These are phyloP conservation scores for Globisporangium okanoganense DNA, from an alignment of 352 stramenopile species.

Conservation along the genomic window DNA sequence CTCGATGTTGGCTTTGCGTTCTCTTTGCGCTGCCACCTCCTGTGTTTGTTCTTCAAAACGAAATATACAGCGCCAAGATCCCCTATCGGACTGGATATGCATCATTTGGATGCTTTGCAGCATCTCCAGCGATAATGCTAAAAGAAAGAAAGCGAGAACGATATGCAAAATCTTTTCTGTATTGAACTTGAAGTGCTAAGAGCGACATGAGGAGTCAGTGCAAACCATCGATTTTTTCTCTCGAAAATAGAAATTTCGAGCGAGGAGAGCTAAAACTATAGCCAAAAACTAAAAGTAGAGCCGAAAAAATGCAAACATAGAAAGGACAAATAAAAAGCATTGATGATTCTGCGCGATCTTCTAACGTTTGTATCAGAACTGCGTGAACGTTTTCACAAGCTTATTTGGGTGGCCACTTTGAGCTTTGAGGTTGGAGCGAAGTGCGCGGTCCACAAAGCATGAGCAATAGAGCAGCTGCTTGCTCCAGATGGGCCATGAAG, in stretches of 20 bases:
- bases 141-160: background rate
- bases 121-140: background rate
- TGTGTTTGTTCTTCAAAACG: background rate
- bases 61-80: slow-evolving; percentile 3
- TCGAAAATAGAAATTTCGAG: slow-evolving; percentile 5
- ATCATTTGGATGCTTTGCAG: background rate
- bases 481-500: background rate
- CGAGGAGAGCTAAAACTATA: too few species aligned
- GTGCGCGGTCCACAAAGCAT: too few species aligned
- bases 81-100: background rate
- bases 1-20: background rate
- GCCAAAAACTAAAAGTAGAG: too few species aligned
- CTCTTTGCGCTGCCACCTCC: background rate
- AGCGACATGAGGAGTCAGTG: slow-evolving; percentile 9
- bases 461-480: background rate
- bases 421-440: too few species aligned
- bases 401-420: background rate
- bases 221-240: slow-evolving; percentile 10
- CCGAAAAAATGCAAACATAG: too few species aligned
- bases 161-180: background rate
- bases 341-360: background rate
- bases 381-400: background rate
- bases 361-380: background rate
- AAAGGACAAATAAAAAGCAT: too few species aligned
- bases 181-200: slow-evolving; percentile 8